Base-by-base conservation (phyloP, 2,329 filamentous ascomycete species). In the Podosphaera fusca region DNA sequence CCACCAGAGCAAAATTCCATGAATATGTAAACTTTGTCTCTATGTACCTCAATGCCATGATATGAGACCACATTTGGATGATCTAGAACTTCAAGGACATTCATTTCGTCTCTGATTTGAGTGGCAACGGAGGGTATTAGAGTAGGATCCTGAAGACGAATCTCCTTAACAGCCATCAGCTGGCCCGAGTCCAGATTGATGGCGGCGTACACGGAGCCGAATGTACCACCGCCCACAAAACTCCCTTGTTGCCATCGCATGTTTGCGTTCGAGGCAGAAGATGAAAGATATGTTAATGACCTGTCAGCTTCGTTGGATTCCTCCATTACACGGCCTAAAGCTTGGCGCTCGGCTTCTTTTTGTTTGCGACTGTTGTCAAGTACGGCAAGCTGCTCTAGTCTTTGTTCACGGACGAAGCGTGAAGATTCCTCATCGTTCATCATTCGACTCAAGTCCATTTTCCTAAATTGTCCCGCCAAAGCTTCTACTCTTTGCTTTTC, bases 11-110 rank as follows among this genome's bases (percentile, higher is more conserved):
- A 98, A 70, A 94, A 96, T 70, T 98, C 92, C 92, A 98, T 98
- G 69, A 98, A 98, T 63, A 98, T 95, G 70, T 96, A 98, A n/a
- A 98, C 92, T 67, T 95, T 92, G 74, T 98, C 92, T 61, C 92
- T 81, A 70, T 98, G 92, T 2, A 95, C 92, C 69, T 98, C 92
- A 65, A 98, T 96, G 58, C 92, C 92, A 67, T 92, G 92, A 70
- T 98, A 98, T 8, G 88, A 90, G 30, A 98, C 94, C 60, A 98
- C 87, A 67, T 98, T 98, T 30, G 92, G 92, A 67, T 98, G 92
- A 66, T 98, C 89, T 51, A 98, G 77, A 0, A 95, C 85, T 70
- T 96, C 90, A 54, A 98, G 73, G 4, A 98, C 90, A 55, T 85
- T 84, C 89, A 98, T 96, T 69, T 98, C 92, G 66, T 98, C 92